Evolutionary conservation across 2,329 filamentous ascomycete genomes (phyloP), one percentile per base, ranked within the genome.

Genomic region (Xenoacremonium recifei): DNA sequence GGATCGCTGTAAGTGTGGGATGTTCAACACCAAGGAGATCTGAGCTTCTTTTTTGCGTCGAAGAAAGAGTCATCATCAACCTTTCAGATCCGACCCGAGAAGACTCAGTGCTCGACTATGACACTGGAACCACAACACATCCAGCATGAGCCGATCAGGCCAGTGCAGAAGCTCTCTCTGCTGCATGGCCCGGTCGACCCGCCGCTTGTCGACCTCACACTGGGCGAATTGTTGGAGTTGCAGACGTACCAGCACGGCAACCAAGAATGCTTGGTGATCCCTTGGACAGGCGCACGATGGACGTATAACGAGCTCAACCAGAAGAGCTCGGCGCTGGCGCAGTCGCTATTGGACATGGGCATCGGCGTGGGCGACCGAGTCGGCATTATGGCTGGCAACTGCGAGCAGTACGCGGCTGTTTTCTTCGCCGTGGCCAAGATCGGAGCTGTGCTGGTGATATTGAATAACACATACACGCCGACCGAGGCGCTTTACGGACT

Each of bases 381-480:
- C 20, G 86, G 80, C 21, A 83, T 91, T 50, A 88, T 89, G 82
- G 85, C 85, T 65, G 55, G 90, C 70, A 68, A 95, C 78, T 70
- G 90, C 73, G 68, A 95, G 77, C 75, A 95, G 79, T 92, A 92
- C 81, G 66, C 86, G 21, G 76, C 84, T 3, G 75, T 89, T 13
- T 87, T 89, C 70, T 89, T 89, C 51, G 85, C 84, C 4, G 83
- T 81, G 10, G 80, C 82, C 30, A 74, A 79, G 35, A 75, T 86
- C 15, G 83, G 84, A 9, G 82, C 77, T 35, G 81, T 85, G 34
- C 70, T 90, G 39, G 86, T 90, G 20, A 88, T 90, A 33, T 69
- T 91, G 51, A 91, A 91, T 68, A 91, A 89, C 66, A 91, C 86
- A 0, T 91, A 91, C 60, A 91, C 87, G 2, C 75, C 82, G 3